These are phyloP conservation scores for Coelastrella sp. DNA, from an alignment of 139 green algal species.

Conservation along the genomic window DNA sequence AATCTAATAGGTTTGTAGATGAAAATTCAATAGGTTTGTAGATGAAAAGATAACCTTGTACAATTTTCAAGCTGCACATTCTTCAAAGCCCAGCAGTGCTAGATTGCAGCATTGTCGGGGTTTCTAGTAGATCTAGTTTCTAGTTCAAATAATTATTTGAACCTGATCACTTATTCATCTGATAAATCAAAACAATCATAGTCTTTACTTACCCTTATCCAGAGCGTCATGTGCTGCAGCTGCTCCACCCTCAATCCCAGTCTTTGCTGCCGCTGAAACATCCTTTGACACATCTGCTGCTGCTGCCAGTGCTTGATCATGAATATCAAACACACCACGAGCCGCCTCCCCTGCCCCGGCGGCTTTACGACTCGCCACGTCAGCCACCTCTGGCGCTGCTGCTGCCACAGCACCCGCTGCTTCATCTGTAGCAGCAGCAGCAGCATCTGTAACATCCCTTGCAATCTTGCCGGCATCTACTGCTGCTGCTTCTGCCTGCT, in stretches of 20 bases:
- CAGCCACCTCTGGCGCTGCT: neutral
- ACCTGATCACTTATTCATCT: neutral
- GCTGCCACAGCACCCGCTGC: neutral
- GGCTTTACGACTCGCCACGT: neutral
- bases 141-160: too few species aligned
- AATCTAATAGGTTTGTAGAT: too few species aligned
- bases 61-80: too few species aligned
- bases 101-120: too few species aligned
- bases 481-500: neutral
- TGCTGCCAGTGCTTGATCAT: neutral
- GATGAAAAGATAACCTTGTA: too few species aligned
- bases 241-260: constrained; percentile 21
- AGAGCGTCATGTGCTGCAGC: neutral
- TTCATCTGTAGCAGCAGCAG: neutral
- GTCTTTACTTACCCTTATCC: neutral
- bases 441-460: neutral
- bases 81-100: too few species aligned
- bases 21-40: too few species aligned
- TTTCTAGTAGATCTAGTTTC: too few species aligned
- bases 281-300: constrained; percentile 4
- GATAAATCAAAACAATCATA: neutral
- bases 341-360: neutral
- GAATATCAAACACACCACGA: neutral
- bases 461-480: neutral
- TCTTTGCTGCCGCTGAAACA: neutral